Base-by-base conservation (phyloP, 75 land plant genomes). In the Pseudotsuga menziesii region DNA sequence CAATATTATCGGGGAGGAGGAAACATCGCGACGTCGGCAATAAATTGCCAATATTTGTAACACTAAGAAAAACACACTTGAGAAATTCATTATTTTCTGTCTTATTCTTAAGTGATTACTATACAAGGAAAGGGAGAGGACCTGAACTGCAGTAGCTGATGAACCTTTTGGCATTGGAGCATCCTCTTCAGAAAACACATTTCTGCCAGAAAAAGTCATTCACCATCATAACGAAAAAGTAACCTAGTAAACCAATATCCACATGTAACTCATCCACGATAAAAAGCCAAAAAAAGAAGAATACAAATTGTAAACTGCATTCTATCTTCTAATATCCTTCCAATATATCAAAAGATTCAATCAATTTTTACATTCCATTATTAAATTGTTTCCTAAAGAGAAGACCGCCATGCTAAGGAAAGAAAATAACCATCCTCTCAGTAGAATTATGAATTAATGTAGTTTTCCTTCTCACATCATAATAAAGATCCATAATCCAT, bases 121-220 rank as follows among this genome's bases (percentile, higher is more conserved):
- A 48, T 74, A 25, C 5, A 55, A 74, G 59, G 17, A 74, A 74
- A 25, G 58, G 58, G n/a, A 61, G 23, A 57, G 4, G 58, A 87
- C 99, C 95, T 97, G 90, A 25, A 89, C 90, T 29, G 88, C 77
- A 61, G 78, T 79, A 56, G 77, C 74, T 77, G 81, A 87, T 76
- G 80, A 81, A 75, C 81, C 94, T 70, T 77, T 77, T 57, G 91
- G 87, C 81, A 87, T 88, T 35, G 88, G 82, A n/a, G 87, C 55
- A 75, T 92, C 93, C 88, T 97, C 92, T 32, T 91, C 97, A 58
- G 94, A 91, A 79, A 91, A 93, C 0, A 96, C 76, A 85, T 96
- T 96, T 87, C 99, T 96, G 85, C 74, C 76, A 84, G 61, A 54
- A 61, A 57, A 26, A 59, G 7, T 25, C 23, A 17, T 22, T 57